These are phyloP conservation scores for Pseudogymnoascus sp. DNA, from an alignment of 2,329 filamentous ascomycete genomes.

Conservation along the genomic window DNA sequence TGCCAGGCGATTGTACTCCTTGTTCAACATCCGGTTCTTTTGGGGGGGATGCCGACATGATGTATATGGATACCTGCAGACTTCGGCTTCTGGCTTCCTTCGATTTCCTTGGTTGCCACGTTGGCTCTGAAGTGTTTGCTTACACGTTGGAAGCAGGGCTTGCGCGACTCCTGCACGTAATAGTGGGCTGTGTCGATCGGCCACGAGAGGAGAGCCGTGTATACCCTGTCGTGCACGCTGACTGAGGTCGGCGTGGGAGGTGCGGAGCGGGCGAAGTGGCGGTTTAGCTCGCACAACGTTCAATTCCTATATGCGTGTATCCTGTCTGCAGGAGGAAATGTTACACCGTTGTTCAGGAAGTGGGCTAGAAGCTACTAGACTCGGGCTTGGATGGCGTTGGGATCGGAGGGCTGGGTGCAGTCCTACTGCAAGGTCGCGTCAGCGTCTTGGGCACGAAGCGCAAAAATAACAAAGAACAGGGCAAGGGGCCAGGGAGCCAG, in stretches of 20 bases:
- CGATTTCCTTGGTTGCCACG: constrained; percentile 28
- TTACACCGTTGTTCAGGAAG: constrained; percentile 9
- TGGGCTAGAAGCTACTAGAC: constrained; percentile 8
- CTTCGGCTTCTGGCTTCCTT: constrained; percentile 22
- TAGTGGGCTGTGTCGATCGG: constrained; percentile 19
- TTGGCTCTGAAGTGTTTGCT: constrained; percentile 21
- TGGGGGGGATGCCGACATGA: constrained; percentile 90
- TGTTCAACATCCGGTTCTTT: constrained; percentile 85
- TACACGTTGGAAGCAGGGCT: constrained; percentile 17
- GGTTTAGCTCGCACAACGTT: constrained; percentile 5
- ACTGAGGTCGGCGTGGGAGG: constrained; percentile 4
- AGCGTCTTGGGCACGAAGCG: constrained; percentile 13
- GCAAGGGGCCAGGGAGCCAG: neutral
- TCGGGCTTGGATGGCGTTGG: constrained; percentile 11
- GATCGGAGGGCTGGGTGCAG: constrained; percentile 12
- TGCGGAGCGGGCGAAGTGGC: constrained; percentile 4
- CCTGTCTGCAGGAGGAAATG: constrained; percentile 3
- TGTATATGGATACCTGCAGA: constrained; percentile 61
- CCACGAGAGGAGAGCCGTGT: constrained; percentile 6
- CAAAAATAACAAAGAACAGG: neutral
- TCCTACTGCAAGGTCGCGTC: constrained; percentile 19
- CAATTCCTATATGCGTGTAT: constrained; percentile 11
- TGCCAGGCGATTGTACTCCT: constrained; percentile 85
- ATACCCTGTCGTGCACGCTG: constrained; percentile 1
- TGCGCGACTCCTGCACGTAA: constrained; percentile 11